Base-by-base conservation (phyloP, 2,329 filamentous ascomycete genomes). In the Fusarium xyrophilum region DNA sequence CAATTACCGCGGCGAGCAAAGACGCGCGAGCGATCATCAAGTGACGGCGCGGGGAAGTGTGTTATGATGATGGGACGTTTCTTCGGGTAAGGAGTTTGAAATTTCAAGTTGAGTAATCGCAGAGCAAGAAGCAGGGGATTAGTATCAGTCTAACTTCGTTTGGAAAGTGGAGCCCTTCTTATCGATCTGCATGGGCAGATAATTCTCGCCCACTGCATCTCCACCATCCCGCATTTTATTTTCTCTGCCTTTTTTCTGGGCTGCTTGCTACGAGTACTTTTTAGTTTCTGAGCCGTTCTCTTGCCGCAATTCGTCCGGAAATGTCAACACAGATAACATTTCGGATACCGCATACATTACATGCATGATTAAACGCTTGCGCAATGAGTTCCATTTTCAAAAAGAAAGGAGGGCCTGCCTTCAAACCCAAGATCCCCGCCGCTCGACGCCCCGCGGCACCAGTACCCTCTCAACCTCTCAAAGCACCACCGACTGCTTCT, bases 381-480 rank as follows among this genome's bases (percentile, higher is more conserved):
- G 83, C 80, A 71, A 90, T 91, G 83, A 88, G 85, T 80, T 86
- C 84, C 63, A 90, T 90, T 80, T 84, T 90, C 78, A 91, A 91
- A 80, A 91, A 92, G 79, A 82, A 84, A 71, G 84, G 82, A 74
- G 83, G 84, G 71, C 80, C 84, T 60, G 83, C 83, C 80, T 92
- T 93, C 81, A 91, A 91, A 76, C 90, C 90, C 44, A 93, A 91
- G 80, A 86, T 86, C 68, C 87, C 86, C 33, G 77, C 80, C 35
- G 82, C 83, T 68, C 86, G 89, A 74, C 81, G 83, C 59, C 75
- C 77, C 65, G 81, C 82, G 67, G 79, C 81, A 57, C 76, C 81
- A 61, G 73, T 76, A 60, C 56, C 68, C 35, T 67, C 70, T 51
- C 70, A 72, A 62, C 65, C 56, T 42, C 50, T 60, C 36, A 76